Evolutionary conservation across 352 stramenopile genomes (phyloP), one percentile per base, ranked within the genome.

Genomic region (Pythium utonaiense): DNA sequence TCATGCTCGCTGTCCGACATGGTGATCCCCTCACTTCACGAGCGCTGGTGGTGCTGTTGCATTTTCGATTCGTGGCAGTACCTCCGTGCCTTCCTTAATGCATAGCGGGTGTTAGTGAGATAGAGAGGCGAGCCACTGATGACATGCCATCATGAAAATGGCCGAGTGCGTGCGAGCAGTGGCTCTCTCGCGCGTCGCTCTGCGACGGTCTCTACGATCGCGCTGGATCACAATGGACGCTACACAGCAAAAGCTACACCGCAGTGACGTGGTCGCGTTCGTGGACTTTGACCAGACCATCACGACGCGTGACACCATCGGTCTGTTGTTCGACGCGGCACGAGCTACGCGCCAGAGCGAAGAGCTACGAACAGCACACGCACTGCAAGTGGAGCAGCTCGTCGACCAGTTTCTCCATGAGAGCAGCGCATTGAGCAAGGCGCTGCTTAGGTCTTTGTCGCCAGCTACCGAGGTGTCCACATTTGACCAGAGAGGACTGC

Each of bases 231-330:
- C 28, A 6, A 58, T 48, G 22, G n/a, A 16, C 12, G 7, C n/a
- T 21, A 21, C 22, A 34, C 22, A n/a, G 40, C 40, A 47, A 13
- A 1, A 4, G 4, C 40, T 24, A 25, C 40, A 19, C 25, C 36
- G 36, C 17, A 12, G 36, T 10, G 17, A 40, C 16, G 25, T 83
- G n/a, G 62, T 89, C 22, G 63, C 89, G 1, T 91, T 81, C 47
- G 62, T 66, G 3, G 83, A 93, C 57, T 93, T 93, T 64, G 83
- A 93, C 51, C 66, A 90, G 63, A 93, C 80, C 27, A 74, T 89
- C 41, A 88, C 79, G 47, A 51, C 53, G 19, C 65, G 44, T 14
- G 83, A 93, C 59, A 90, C 83, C 19, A 83, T 77, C 27, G 55
- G 60, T 9, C 51, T 89, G 42, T 74, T 90, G 13, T 88, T 89